Base-by-base conservation (phyloP, 108 stramenopile genomes). In the Cyclotella cryptica region DNA sequence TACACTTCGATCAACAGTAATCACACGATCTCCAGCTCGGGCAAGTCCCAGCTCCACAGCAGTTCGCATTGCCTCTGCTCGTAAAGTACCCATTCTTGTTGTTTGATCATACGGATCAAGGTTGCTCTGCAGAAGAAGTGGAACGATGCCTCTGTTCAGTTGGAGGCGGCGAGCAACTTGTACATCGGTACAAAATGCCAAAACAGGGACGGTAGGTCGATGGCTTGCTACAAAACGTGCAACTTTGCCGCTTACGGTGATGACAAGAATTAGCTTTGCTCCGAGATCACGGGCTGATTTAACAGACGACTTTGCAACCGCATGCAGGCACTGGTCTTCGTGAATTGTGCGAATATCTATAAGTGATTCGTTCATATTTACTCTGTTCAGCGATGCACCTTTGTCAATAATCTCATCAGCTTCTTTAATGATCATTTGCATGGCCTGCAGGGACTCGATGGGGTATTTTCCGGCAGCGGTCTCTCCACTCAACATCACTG, bases 381-480 rank as follows among this genome's bases (percentile, higher is more conserved):
- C 71, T 51, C 78, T 43, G 55, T 72, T 79, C 21, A 75, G 41
- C 49, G 85, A 85, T 27, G 72, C 35, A 21, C 77, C 71, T 35
- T 67, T 74, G 72, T 87, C 82, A 22, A 70, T 51, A 40, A 91
- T 89, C 9, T 69, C 52, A 49, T 92, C 90, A 0, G 90, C 87
- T 67, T 89, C 88, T 6, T 67, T 60, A 13, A 90, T 72, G 54
- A 93, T 81, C 65, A 77, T 83, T 49, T 67, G 54, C 92, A 93
- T 93, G 17, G 88, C 83, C 63, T 84, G 60, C 29, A 89, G 55
- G 43, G 75, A 65, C 53, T 89, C 77, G 27, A 89, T 75, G 9
- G 92, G 92, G 63, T 93, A 93, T 43, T 82, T 79, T 12, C 91
- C 91, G 49, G 82, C 85, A 69, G 92, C 91, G 17, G 88, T 89